Percentiles rank a stretch among this genome's conserved stretches.
Conservation (phyloP, 495 filamentous ascomycete species). For the Tuber aestivum region DNA sequence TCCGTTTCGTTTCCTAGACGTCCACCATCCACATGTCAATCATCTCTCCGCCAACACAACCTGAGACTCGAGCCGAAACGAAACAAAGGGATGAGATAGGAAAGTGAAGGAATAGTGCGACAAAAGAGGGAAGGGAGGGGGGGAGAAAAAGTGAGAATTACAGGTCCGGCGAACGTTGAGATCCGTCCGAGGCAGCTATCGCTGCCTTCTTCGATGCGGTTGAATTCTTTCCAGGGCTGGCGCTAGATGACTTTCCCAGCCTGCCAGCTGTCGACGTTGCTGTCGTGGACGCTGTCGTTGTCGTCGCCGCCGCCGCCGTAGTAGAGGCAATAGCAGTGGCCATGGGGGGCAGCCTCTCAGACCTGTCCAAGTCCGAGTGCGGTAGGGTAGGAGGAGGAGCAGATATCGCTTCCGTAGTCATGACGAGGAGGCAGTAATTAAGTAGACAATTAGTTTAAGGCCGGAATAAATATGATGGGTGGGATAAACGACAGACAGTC, state of each 20-base stretch:
- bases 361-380: slow-evolving; percentile 25
- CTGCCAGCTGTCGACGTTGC: slow-evolving; percentile 22
- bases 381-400: slow-evolving; percentile 22
- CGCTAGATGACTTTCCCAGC: slow-evolving; percentile 31
- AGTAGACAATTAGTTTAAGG: slow-evolving; percentile 26
- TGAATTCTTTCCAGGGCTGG: slow-evolving; percentile 33
- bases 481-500: slow-evolving; percentile 29
- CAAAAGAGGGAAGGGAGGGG: not conserved
- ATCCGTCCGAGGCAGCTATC: slow-evolving; percentile 23
- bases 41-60: slow-evolving; percentile 24
- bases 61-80: slow-evolving; percentile 10
- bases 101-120: not conserved
- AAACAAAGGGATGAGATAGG: slow-evolving; percentile 17
- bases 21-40: slow-evolving; percentile 50
- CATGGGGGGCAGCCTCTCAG: slow-evolving; percentile 32
- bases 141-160: slow-evolving; percentile 27
- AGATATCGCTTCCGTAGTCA: slow-evolving; percentile 33
- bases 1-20: slow-evolving; percentile 46
- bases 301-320: slow-evolving; percentile 19
- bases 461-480: slow-evolving; percentile 36
- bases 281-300: slow-evolving; percentile 14
- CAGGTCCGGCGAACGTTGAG: slow-evolving; percentile 28
- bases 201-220: slow-evolving; percentile 28
- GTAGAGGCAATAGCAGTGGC: slow-evolving; percentile 28
- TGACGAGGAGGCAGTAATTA: slow-evolving; percentile 11